phyloP scores from a whole-genome alignment of 805 yeast species.

The Metschnikowia anglica region DNA sequence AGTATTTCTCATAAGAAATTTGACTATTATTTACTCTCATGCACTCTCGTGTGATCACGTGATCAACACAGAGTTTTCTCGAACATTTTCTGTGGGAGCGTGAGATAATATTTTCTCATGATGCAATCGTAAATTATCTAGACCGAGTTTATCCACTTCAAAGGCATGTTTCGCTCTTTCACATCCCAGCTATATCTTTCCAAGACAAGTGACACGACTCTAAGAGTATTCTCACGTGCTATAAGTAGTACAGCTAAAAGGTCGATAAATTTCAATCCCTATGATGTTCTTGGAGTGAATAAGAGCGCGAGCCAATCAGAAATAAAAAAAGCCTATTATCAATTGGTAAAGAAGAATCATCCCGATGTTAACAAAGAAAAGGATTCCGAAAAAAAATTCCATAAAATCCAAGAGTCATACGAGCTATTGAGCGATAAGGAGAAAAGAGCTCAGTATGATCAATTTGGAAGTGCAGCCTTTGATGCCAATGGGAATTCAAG shows the following conservation, averaged over 20 bases:
- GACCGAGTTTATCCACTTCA: background rate
- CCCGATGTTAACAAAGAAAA: constrained; percentile 95
- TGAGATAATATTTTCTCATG: constrained; percentile 1
- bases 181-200: background rate
- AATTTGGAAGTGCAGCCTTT: constrained; percentile 85
- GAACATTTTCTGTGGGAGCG: constrained; percentile 10
- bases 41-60: constrained; percentile 9
- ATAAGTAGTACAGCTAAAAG: constrained; percentile 1
- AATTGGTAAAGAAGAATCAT: constrained; percentile 89
- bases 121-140: too few relatives aligned
- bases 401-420: constrained; percentile 90
- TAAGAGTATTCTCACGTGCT: constrained; percentile 3
- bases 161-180: constrained; percentile 7
- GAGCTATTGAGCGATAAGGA: constrained; percentile 84
- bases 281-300: constrained; percentile 75
- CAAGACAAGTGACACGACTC: background rate
- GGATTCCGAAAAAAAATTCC: constrained; percentile 85
- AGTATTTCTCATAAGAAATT: background rate
- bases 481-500: constrained; percentile 56
- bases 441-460: constrained; percentile 87
- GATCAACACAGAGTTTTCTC: constrained; percentile 16
- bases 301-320: constrained; percentile 72
- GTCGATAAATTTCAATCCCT: constrained; percentile 65
- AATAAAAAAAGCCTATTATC: constrained; percentile 91
- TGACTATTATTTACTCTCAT: background rate